Base-by-base conservation (phyloP, 352 stramenopile species). In the Lagenidium giganteum region DNA sequence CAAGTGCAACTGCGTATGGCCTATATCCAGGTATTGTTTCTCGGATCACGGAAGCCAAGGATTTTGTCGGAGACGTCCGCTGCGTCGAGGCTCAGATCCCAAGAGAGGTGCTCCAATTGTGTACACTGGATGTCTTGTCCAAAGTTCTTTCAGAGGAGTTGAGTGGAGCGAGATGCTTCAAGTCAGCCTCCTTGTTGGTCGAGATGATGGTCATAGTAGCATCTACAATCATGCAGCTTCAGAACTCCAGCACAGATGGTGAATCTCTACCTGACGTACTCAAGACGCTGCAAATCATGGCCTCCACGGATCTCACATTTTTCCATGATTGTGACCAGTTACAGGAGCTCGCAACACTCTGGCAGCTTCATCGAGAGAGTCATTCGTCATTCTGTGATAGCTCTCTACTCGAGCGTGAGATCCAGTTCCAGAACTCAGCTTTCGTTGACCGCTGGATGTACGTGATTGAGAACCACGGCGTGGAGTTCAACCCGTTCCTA, bases 281-380 rank as follows among this genome's bases (percentile, higher is more conserved):
- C 13, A 91, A 91, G 50, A 83, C 64, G 3, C 48, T 91, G 3
- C 73, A 91, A 44, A 91, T 91, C 41, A 84, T 91, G 18, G 60
- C 79, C 1, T 88, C 75, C 22, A 91, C 79, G 6, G 74, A 91
- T 25, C 46, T 86, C 6, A 51, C 54, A 3, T 88, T 87, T 32
- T 91, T 85, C 29, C 47, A 43, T 5, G 67, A 87, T 4, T 30
- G 64, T 6, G 45, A 55, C 16, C 70, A 91, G 46, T 58, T 84
- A 40, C 60, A 73, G 8, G 75, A 91, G 28, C 60, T 91, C 7
- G 54, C 66, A 13, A 62, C 64, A 14, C 54, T 91, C 7, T 91
- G 78, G 78, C 52, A 64, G 18, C 47, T 83, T 21, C 68, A 87
- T 36, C 70, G 66, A 27, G 62, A 83, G 23, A 64, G 51, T 3